These are phyloP conservation scores for Echria macrotheca DNA, from an alignment of 495 filamentous ascomycete species.

Conservation along the genomic window DNA sequence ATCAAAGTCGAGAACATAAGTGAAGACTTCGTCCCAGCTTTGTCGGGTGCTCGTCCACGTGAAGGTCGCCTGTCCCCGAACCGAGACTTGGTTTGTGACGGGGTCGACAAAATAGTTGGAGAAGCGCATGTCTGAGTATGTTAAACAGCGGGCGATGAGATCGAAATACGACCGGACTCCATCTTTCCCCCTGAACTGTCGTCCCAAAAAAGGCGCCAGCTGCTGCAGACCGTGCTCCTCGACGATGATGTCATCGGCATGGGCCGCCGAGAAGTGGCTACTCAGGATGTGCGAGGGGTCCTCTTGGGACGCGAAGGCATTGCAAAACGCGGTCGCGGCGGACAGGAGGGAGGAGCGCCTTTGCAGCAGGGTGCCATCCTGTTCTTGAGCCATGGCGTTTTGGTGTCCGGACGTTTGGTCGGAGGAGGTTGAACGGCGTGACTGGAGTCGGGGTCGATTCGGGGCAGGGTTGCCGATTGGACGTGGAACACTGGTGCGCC, in stretches of 20 bases:
- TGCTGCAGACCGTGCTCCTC: conserved; percentile 52
- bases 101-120: conserved; percentile 49
- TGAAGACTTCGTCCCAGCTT: conserved; percentile 55
- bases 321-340: conserved; percentile 43
- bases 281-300: conserved; percentile 34
- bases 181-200: conserved; percentile 43
- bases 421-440: too few relatives aligned
- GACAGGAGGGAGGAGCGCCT: conserved; percentile 35
- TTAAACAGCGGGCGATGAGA: conserved; percentile 34
- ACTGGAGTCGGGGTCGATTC: too few relatives aligned
- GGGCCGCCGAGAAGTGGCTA: conserved; percentile 41
- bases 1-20: conserved; percentile 49
- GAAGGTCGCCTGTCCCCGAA: conserved; percentile 48
- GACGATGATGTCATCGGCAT: conserved; percentile 23
- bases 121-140: conserved; percentile 48
- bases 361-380: not conserved
- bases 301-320: conserved; percentile 36
- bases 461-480: not conserved
- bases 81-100: conserved; percentile 36
- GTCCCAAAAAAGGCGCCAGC: conserved; percentile 54
- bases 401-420: too few relatives aligned
- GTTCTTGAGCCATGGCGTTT: not conserved
- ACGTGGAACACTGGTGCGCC: not conserved
- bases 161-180: conserved; percentile 48
- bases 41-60: conserved; percentile 46